These are phyloP conservation scores for Kalmusia sp. DNA, from an alignment of 2,329 filamentous ascomycete genomes.

Conservation along the genomic window DNA sequence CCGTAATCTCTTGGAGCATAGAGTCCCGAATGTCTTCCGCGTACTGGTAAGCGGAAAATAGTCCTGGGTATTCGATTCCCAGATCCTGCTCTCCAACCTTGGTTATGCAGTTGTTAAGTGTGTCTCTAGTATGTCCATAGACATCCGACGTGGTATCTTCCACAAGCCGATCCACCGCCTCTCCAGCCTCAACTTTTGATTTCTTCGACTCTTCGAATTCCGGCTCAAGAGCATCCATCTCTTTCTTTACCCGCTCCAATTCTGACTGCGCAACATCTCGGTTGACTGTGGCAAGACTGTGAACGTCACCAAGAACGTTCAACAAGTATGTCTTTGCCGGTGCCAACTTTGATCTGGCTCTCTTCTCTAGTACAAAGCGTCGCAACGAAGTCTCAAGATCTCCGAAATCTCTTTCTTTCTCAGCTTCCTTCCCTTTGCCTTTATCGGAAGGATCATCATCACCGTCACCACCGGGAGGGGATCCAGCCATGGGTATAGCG, in stretches of 20 bases:
- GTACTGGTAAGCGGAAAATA: slow-evolving; percentile 86
- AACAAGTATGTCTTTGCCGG: slow-evolving; percentile 94
- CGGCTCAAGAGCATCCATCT: slow-evolving; percentile 83
- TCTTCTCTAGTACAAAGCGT: slow-evolving; percentile 94
- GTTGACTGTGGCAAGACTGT: slow-evolving; percentile 84
- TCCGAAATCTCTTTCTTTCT: slow-evolving; percentile 89
- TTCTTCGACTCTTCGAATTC: slow-evolving; percentile 84
- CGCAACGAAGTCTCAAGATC: slow-evolving; percentile 86
- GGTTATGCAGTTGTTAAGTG: slow-evolving; percentile 76
- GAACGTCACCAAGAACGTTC: slow-evolving; percentile 88
- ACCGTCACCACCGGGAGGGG: slow-evolving; percentile 43
- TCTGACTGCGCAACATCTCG: slow-evolving; percentile 85
- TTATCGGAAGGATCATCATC: slow-evolving; percentile 55
- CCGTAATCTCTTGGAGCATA: slow-evolving; percentile 87
- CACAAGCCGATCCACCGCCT: slow-evolving; percentile 80
- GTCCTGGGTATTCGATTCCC: slow-evolving; percentile 83
- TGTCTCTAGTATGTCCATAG: slow-evolving; percentile 81
- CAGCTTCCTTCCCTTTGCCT: slow-evolving; percentile 74
- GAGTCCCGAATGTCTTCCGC: slow-evolving; percentile 91
- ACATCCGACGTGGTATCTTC: slow-evolving; percentile 86
- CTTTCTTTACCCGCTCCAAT: slow-evolving; percentile 79
- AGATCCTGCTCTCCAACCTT: slow-evolving; percentile 79
- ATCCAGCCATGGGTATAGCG: slow-evolving; percentile 76
- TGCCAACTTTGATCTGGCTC: slow-evolving; percentile 91
- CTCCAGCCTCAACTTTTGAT: slow-evolving; percentile 78